These are phyloP conservation scores for Penicillium canariense DNA, from an alignment of 495 filamentous ascomycete species.

Conservation along the genomic window DNA sequence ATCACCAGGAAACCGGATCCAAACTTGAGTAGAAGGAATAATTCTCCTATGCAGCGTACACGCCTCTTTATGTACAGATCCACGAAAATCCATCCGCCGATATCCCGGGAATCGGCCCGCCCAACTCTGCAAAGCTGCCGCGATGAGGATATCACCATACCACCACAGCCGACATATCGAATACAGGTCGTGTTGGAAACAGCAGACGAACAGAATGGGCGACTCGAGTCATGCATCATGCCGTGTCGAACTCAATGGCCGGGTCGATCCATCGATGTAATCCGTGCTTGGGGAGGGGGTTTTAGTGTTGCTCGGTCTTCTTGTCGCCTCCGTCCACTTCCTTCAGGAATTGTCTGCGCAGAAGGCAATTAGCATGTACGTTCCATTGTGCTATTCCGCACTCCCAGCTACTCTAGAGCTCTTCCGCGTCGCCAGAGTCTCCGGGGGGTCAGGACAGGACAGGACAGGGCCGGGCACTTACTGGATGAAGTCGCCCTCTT, in stretches of 20 bases:
- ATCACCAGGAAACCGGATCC: neutral
- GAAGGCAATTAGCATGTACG: conserved; percentile 6
- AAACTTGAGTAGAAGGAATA: conserved; percentile 17
- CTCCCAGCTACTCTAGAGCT: no score
- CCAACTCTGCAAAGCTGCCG: conserved; percentile 12
- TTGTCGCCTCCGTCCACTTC: conserved; percentile 68
- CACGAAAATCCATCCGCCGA: conserved; percentile 21
- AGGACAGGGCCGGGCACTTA: conserved; percentile 45
- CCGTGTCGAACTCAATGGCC: conserved; percentile 8
- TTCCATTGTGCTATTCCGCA: no score
- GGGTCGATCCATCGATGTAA: conserved; percentile 20
- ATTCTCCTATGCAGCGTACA: conserved; percentile 43
- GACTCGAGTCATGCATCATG: conserved; percentile 19
- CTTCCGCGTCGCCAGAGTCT: neutral
- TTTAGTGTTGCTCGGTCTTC: conserved; percentile 60
- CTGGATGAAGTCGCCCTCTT: conserved; percentile 98
- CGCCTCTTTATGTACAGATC: conserved; percentile 46
- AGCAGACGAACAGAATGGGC: conserved; percentile 14
- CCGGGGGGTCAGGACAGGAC: no score
- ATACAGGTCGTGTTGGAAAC: conserved; percentile 9
- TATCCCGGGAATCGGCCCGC: conserved; percentile 12
- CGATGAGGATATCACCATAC: neutral
- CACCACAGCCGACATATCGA: conserved; percentile 6
- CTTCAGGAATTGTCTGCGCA: conserved; percentile 72
- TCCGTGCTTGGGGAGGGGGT: conserved; percentile 10